Evolutionary conservation across 192 early-diverging fungal genomes (phyloP).

Genomic region (Coemansia nantahalensis): DNA sequence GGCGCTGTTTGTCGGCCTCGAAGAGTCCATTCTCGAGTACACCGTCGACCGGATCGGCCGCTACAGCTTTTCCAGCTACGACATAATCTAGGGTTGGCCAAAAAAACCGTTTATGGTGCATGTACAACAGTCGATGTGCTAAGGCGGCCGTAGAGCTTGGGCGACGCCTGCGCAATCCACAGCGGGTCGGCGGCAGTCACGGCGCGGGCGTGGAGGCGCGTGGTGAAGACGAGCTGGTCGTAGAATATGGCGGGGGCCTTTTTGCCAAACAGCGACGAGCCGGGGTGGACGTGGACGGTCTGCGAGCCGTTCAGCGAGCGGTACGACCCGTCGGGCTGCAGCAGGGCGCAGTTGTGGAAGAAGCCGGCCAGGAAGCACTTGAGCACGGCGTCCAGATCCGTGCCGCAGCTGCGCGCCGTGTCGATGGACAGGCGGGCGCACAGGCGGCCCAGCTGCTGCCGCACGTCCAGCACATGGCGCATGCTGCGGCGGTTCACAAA

Average conservation of each 20-base stretch:
- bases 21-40: conserved; percentile 79
- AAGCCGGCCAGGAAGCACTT: conserved; percentile 88
- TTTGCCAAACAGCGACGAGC: conserved; percentile 78
- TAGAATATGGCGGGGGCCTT: conserved; percentile 80
- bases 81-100: conserved; percentile 72
- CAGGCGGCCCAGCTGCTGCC: conserved; percentile 79
- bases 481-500: conserved; percentile 87
- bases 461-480: conserved; percentile 84
- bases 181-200: conserved; percentile 74
- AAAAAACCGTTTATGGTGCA: not conserved
- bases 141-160: conserved; percentile 63
- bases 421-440: conserved; percentile 70
- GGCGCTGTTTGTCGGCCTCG: conserved; percentile 86
- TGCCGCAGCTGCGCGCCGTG: conserved; percentile 60
- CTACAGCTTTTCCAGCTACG: conserved; percentile 77
- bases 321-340: conserved; percentile 88
- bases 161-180: conserved; percentile 80
- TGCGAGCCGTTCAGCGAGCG: conserved; percentile 59
- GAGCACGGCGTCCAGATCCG: conserved; percentile 72
- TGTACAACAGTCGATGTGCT: not conserved
- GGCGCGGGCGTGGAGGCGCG: conserved; percentile 83
- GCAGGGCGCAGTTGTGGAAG: conserved; percentile 83
- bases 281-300: conserved; percentile 85
- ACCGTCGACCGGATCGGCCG: conserved; percentile 75
- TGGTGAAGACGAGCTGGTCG: conserved; percentile 89